Evolutionary conservation across 257 asterid species (phyloP).

Genomic region (Verbascum thapsus): DNA sequence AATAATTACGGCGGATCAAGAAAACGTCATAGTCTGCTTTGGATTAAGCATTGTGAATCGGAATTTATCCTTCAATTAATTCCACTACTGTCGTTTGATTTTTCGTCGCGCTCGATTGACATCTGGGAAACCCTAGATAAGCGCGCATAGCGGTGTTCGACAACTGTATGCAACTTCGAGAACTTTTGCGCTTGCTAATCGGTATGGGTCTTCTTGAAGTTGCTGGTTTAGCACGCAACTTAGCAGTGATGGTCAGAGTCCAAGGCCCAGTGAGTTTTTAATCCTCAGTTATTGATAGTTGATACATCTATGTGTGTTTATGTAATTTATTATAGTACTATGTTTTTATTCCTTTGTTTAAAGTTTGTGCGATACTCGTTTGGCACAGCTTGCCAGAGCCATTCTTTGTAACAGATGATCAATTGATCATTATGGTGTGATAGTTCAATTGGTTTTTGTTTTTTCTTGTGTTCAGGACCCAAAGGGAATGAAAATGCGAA

Average conservation of each 20-base stretch:
- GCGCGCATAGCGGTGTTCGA: conserved; percentile 30
- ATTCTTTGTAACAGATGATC: not conserved
- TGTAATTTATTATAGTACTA: not conserved
- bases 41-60: conserved; percentile 37
- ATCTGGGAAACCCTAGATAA: conserved; percentile 33
- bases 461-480: conserved; percentile 69
- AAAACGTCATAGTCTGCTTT: conserved; percentile 32
- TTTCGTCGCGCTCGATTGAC: conserved; percentile 14
- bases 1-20: conserved; percentile 42
- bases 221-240: conserved; percentile 79
- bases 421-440: conserved; percentile 12
- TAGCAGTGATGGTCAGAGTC: conserved; percentile 91
- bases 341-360: not conserved
- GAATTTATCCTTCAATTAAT: conserved; percentile 21
- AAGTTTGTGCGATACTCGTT: not conserved
- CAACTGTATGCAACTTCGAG: conserved; percentile 37
- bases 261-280: conserved; percentile 93
- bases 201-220: conserved; percentile 78
- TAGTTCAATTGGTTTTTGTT: conserved; percentile 3
- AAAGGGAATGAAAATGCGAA: conserved; percentile 89
- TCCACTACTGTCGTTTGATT: conserved; percentile 11
- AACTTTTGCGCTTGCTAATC: conserved; percentile 26
- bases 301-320: not conserved
- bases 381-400: not conserved
- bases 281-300: conserved; percentile 15